A percentile compares a stretch with the other conserved stretches of the same genome.
Conservation (phyloP, 441 rosid species). For the Bocquillonia castaneifolia region DNA sequence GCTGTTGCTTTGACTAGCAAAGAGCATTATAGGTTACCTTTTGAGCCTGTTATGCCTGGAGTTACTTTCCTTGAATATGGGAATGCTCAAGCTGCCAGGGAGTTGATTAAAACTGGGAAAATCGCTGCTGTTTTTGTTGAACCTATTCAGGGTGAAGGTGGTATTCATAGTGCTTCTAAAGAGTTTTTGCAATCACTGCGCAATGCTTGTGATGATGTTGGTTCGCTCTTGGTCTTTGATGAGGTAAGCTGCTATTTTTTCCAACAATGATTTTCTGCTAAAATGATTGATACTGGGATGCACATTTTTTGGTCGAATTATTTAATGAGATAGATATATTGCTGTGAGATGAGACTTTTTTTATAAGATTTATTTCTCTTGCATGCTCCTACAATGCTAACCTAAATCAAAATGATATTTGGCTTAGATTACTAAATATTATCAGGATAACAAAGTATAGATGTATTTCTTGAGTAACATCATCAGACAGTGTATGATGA, state of each 20-base stretch:
- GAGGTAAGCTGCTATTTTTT: constrained; percentile 37
- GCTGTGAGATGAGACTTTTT: background rate
- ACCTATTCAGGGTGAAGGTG: constrained; percentile 97
- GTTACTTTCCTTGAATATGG: constrained; percentile 86
- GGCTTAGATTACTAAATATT: too few species aligned
- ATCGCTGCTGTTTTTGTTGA: constrained; percentile 88
- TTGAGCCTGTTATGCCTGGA: constrained; percentile 96
- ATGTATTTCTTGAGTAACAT: background rate
- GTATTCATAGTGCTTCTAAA: constrained; percentile 68
- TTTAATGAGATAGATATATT: background rate
- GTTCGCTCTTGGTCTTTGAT: constrained; percentile 75
- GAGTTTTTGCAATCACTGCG: constrained; percentile 73
- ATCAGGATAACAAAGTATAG: background rate
- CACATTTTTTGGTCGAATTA: background rate
- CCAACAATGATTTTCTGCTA: too few species aligned
- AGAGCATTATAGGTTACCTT: constrained; percentile 72
- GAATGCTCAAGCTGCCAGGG: constrained; percentile 49
- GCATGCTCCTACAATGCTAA: background rate
- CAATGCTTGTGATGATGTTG: constrained; percentile 66
- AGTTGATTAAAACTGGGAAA: constrained; percentile 45
- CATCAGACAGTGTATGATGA: background rate
- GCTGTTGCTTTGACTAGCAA: constrained; percentile 80
- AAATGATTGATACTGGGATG: background rate
- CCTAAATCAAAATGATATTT: background rate
- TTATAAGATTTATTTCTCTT: too few species aligned